These are phyloP conservation scores for Protomyces gravidus DNA, from an alignment of 1,139 yeast genomes.

Conservation along the genomic window DNA sequence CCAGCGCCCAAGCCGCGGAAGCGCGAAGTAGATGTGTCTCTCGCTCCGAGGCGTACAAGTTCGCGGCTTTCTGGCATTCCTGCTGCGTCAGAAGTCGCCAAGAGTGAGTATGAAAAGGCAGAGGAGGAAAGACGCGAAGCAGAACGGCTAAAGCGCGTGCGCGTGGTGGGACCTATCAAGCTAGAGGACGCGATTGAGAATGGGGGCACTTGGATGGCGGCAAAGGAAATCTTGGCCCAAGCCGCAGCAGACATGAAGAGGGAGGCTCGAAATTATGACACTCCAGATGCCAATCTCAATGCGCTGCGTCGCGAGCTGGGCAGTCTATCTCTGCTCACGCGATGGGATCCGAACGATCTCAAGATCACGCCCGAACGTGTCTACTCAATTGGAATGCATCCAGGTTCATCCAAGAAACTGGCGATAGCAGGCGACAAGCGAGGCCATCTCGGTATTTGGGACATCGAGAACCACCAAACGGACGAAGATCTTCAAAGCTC, in stretches of 20 bases:
- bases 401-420: constrained; percentile 57
- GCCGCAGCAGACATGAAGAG: constrained; percentile 35
- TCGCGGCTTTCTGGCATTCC: constrained; percentile 41
- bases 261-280: constrained; percentile 41
- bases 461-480: constrained; percentile 47
- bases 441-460: constrained; percentile 89
- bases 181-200: constrained; percentile 29
- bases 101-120: constrained; percentile 34
- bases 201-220: constrained; percentile 22
- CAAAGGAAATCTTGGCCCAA: constrained; percentile 8
- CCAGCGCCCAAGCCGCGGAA: constrained; percentile 11
- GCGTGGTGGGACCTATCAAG: constrained; percentile 28
- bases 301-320: constrained; percentile 53
- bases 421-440: constrained; percentile 80
- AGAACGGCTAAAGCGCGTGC: constrained; percentile 32
- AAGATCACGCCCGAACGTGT: constrained; percentile 70
- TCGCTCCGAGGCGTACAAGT: constrained; percentile 39
- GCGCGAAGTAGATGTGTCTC: not conserved
- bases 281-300: constrained; percentile 46
- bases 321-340: constrained; percentile 50
- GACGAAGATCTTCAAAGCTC: not conserved
- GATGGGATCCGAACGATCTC: constrained; percentile 64
- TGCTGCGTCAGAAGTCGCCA: constrained; percentile 36
- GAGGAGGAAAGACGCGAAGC: constrained; percentile 33
- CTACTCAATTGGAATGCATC: constrained; percentile 71